phyloP scores from a whole-genome alignment of 1,284 basidiomycete genomes.

The Fomes fomentarius region DNA sequence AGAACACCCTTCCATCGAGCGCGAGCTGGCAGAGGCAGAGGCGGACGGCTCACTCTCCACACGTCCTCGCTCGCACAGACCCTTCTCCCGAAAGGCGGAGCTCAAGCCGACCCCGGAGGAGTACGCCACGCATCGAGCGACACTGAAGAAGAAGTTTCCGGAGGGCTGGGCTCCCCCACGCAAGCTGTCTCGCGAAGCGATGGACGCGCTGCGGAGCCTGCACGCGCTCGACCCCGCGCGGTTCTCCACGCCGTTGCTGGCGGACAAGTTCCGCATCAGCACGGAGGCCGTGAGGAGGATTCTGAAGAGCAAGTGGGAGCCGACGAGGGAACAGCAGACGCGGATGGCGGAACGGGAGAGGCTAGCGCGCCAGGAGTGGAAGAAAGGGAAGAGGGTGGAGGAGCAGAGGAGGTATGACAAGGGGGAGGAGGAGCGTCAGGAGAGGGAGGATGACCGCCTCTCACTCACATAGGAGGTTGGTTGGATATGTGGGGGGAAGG shows the following conservation, averaged over 20 bases:
- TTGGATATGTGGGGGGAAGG: not conserved
- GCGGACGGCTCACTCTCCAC: constrained; percentile 3
- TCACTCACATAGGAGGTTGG: constrained; percentile 22
- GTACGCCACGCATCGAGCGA: constrained; percentile 57
- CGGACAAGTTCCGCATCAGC: constrained; percentile 81
- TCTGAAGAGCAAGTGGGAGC: constrained; percentile 81
- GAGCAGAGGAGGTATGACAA: constrained; percentile 33
- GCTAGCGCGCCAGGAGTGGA: constrained; percentile 44
- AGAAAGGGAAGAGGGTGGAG: constrained; percentile 46
- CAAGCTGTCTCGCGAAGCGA: constrained; percentile 88
- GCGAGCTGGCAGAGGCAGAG: constrained; percentile 9
- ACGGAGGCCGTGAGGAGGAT: constrained; percentile 88
- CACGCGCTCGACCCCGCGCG: constrained; percentile 70
- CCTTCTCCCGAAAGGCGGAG: constrained; percentile 14
- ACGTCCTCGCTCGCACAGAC: constrained; percentile 9
- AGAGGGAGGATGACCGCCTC: constrained; percentile 7
- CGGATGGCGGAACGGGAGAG: constrained; percentile 64
- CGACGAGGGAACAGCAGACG: constrained; percentile 57
- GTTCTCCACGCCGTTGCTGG: constrained; percentile 74
- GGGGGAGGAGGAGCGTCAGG: constrained; percentile 7
- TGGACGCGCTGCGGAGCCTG: constrained; percentile 82
- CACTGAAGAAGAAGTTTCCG: constrained; percentile 68
- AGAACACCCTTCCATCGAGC: constrained; percentile 23
- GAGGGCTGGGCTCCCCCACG: constrained; percentile 85
- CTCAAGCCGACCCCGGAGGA: constrained; percentile 39